Base-by-base conservation (phyloP, 768 basidiomycete genomes). In the Asterophora lycoperdoides region DNA sequence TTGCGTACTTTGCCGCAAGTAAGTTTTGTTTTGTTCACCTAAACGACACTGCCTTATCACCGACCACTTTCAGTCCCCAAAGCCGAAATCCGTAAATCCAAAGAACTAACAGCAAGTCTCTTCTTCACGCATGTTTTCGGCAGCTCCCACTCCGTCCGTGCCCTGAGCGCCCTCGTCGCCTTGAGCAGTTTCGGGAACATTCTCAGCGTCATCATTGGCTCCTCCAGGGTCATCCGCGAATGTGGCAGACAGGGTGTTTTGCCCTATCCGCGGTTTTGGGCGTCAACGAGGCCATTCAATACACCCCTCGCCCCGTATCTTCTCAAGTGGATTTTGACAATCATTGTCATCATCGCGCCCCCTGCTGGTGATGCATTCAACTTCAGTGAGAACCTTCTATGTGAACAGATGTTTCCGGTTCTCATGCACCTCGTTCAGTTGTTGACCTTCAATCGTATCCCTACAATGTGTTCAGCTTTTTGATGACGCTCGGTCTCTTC, bases 61-160 rank as follows among this genome's bases (percentile, higher is more conserved):
- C 19, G 38, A 1, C 23, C 34, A 56, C 62, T 4, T 7, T 65
- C 64, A 49, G 72, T 79, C 13, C 74, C 77, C 2, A 67, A 69
- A 44, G 74, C 70, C 33, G 58, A 71, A 32, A 75, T 78, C 35
- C 60, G 65, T 5, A 59, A 57, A 18, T 74, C 75, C 0, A 71
- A 71, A 19, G 69, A 74, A 44, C 68, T 77, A 30, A 67, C 75
- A 6, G 78, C 74, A 2, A 73, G 70, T 20, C 60, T 75, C 14
- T 81, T 79, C 63, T 79, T 80, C 61, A 57, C 67, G 23, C 68
- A 69, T 11, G 75, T 79, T 7, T 80, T 78, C 45, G 76, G 77
- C 0, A 65, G 60, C 43, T 63, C 59, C 20, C 62, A 60, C 11
- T 60, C 64, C 8, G 66, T 68, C 15, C 59, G 66, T 41, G 68